Percentiles rank a stretch among this genome's conserved stretches.
Conservation (phyloP, 345 rosid genomes). For the Ceriops tagal region DNA sequence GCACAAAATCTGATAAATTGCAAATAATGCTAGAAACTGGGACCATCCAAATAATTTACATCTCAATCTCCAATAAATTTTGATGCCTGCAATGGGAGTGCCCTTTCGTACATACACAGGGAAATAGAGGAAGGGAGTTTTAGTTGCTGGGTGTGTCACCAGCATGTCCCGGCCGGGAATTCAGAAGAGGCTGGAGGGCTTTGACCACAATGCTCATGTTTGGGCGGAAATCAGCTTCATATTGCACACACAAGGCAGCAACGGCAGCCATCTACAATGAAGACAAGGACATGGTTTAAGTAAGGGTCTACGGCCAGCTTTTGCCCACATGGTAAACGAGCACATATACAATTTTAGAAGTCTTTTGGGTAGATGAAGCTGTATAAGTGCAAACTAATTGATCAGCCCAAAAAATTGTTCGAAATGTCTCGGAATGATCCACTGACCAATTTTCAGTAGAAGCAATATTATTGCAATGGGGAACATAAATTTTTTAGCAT, state of each 20-base stretch:
- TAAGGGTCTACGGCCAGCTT: neutral
- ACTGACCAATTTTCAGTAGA: neutral
- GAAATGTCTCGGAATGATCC: neutral
- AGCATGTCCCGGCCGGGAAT: constrained; percentile 59
- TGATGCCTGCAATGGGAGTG: no score
- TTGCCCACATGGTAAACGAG: neutral
- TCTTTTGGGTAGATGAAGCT: neutral
- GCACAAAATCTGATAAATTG: no score
- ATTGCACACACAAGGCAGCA: constrained; percentile 84
- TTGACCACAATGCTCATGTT: constrained; percentile 93
- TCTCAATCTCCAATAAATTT: no score
- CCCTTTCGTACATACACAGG: no score
- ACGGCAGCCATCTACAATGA: constrained; percentile 72
- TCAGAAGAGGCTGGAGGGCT: constrained; percentile 76
- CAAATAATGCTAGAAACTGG: no score
- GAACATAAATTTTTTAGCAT: neutral
- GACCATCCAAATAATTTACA: no score
- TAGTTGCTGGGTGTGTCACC: constrained; percentile 35
- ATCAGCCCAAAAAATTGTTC: neutral
- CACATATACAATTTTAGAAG: neutral
- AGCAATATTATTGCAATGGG: neutral
- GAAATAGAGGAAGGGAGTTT: no score
- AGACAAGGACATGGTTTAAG: neutral
- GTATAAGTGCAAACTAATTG: neutral
- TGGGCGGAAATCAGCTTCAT: constrained; percentile 88